These are phyloP conservation scores for Microsporum ferrugineum DNA, from an alignment of 2,329 filamentous ascomycete species.

Conservation along the genomic window DNA sequence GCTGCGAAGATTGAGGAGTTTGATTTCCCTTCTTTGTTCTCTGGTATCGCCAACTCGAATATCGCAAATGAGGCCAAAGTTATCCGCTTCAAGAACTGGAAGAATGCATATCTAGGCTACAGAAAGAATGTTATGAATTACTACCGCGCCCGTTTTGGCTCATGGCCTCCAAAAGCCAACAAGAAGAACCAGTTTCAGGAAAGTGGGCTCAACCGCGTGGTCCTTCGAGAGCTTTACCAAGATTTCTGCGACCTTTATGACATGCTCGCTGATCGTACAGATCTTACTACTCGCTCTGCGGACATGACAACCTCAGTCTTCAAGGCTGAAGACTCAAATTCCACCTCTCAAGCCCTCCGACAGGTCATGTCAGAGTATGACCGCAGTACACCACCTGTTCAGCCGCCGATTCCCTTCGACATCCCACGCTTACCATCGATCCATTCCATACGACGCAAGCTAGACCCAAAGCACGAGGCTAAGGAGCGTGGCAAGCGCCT, in stretches of 20 bases:
- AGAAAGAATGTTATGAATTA: constrained; percentile 60
- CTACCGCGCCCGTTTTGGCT: constrained; percentile 56
- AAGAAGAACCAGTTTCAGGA: constrained; percentile 87
- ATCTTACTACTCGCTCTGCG: constrained; percentile 65
- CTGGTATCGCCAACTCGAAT: constrained; percentile 75
- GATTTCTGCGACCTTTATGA: constrained; percentile 85
- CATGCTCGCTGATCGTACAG: constrained; percentile 66
- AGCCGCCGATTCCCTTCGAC: constrained; percentile 86
- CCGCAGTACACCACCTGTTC: constrained; percentile 73
- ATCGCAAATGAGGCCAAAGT: constrained; percentile 63
- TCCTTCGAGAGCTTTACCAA: constrained; percentile 69
- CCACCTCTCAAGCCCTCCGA: constrained; percentile 58
- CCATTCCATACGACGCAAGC: constrained; percentile 51
- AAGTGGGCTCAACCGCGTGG: constrained; percentile 72
- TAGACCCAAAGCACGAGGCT: constrained; percentile 60
- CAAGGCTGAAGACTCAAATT: constrained; percentile 40
- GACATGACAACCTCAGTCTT: constrained; percentile 51
- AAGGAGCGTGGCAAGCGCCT: constrained; percentile 61
- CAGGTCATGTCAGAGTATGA: constrained; percentile 81
- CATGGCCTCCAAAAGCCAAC: constrained; percentile 81
- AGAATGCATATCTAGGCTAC: constrained; percentile 59
- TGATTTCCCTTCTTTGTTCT: constrained; percentile 80
- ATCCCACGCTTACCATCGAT: constrained; percentile 65
- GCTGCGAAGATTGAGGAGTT: constrained; percentile 71
- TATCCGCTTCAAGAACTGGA: constrained; percentile 78